Evolutionary conservation across 257 asterid genomes (phyloP), one percentile per base, ranked within the genome.

Genomic region (Pogostemon cablin): DNA sequence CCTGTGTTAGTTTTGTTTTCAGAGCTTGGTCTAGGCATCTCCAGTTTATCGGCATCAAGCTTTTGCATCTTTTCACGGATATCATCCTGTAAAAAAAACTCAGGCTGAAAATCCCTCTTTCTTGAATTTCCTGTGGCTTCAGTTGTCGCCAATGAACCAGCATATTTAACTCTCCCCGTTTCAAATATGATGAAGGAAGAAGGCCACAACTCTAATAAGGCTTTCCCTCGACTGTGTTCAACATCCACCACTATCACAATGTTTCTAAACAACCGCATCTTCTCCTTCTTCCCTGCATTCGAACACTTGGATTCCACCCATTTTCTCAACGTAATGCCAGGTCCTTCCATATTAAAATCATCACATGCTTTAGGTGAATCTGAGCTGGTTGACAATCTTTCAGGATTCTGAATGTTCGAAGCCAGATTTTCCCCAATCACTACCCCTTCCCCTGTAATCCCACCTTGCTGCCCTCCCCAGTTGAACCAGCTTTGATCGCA

Each of bases 311-410:
- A 67, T 15, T 62, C 75, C 50, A 82, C 32, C 89, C 87, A 82
- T 61, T 85, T 82, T 78, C 89, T 75, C 65, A 85, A 59, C 55
- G 42, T 82, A 25, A 68, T 55, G 11, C 73, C 86, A 69, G 6
- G 72, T 32, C 57, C 58, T 38, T 50, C 56, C 1, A 25, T 25
- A 25, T 25, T 25, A 25, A 25, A 25, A 25, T 25, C 32, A 25
- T 25, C 32, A 25, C 32, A 25, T 25, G 32, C 32, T 25, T 25
- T 25, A 25, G 32, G 32, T 25, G 32, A 25, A 25, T 25, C 32
- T 25, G 32, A 25, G 32, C 1, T 25, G 32, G 32, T 25, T 25
- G 32, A 25, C 32, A 25, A 25, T 25, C 32, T 25, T 25, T 25
- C 32, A 25, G 32, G 32, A 25, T 25, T 25, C 1, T 25, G 32